These are phyloP conservation scores for Pseudocohnilembus persalinus DNA, from an alignment of 169 alveolate species.

Conservation along the genomic window DNA sequence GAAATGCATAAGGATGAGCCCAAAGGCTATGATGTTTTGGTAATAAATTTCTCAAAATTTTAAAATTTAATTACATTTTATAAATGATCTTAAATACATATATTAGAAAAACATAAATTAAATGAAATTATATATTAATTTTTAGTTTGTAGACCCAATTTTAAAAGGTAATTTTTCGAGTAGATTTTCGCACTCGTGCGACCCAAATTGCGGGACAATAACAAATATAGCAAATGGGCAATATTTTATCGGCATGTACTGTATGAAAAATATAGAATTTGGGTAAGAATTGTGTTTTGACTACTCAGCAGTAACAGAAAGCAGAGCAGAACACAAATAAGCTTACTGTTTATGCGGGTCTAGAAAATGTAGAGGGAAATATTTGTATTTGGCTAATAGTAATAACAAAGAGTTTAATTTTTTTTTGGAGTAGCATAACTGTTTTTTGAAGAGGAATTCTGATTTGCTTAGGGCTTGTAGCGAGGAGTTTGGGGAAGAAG, in stretches of 20 bases:
- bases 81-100: no score
- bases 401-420: constrained; percentile 44
- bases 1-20: constrained; percentile 31
- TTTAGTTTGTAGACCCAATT: constrained; percentile 81
- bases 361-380: constrained; percentile 28
- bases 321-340: constrained; percentile 77
- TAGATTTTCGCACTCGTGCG: constrained; percentile 83
- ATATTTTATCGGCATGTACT: constrained; percentile 85
- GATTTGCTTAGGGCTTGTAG: constrained; percentile 29
- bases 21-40: constrained; percentile 31
- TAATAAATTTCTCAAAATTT: background rate
- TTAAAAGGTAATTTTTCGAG: constrained; percentile 79
- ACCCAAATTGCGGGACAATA: constrained; percentile 86
- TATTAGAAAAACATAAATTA: no score
- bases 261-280: constrained; percentile 75
- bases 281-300: constrained; percentile 88
- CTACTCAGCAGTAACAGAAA: constrained; percentile 85
- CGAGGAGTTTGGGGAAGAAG: constrained; percentile 3
- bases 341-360: constrained; percentile 81
- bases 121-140: no score
- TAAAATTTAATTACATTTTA: no score
- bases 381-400: constrained; percentile 2
- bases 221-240: constrained; percentile 72
- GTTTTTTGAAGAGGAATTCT: constrained; percentile 44
- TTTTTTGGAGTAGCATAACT: constrained; percentile 31